Evolutionary conservation across 129 eudicot genomes (phyloP).

Genomic region (Arctium lappa): DNA sequence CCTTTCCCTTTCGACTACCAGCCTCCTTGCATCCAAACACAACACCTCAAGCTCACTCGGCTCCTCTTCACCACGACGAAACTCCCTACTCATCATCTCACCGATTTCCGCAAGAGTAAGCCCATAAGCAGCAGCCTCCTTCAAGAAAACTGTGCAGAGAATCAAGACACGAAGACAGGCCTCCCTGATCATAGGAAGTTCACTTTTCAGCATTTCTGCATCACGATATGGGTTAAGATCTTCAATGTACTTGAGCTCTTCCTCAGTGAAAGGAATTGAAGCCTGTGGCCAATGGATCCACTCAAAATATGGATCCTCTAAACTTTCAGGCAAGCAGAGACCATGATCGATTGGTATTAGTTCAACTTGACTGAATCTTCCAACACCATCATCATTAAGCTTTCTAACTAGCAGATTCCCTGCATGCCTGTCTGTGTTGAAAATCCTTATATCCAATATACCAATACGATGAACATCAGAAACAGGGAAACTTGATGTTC

Average conservation of each 20-base stretch:
- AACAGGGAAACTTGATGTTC: constrained; percentile 86
- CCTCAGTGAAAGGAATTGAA: constrained; percentile 86
- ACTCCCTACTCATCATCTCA: constrained; percentile 92
- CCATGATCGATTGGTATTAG: constrained; percentile 97
- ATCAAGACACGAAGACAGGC: constrained; percentile 74
- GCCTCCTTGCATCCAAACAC: constrained; percentile 73
- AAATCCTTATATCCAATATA: constrained; percentile 72
- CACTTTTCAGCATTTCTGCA: constrained; percentile 55
- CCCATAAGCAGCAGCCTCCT: constrained; percentile 78
- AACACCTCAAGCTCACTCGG: constrained; percentile 88
- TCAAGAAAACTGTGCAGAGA: constrained; percentile 76
- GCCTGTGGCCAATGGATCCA: constrained; percentile 99
- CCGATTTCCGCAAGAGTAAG: constrained; percentile 92
- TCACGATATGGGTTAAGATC: constrained; percentile 65
- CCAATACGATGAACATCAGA: constrained; percentile 87
- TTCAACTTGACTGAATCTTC: constrained; percentile 73
- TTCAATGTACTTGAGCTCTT: constrained; percentile 73
- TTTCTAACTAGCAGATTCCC: constrained; percentile 83
- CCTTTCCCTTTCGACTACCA: constrained; percentile 42
- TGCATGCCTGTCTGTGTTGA: constrained; percentile 86
- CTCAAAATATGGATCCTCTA: constrained; percentile 94
- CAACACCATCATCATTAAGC: constrained; percentile 41
- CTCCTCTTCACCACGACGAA: constrained; percentile 86
- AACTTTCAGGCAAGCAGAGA: constrained; percentile 78
- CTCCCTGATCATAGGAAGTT: constrained; percentile 88